A percentile compares a stretch with the other conserved stretches of the same genome.
Conservation (phyloP, 1,284 basidiomycete genomes). For the Malassezia globosa region DNA sequence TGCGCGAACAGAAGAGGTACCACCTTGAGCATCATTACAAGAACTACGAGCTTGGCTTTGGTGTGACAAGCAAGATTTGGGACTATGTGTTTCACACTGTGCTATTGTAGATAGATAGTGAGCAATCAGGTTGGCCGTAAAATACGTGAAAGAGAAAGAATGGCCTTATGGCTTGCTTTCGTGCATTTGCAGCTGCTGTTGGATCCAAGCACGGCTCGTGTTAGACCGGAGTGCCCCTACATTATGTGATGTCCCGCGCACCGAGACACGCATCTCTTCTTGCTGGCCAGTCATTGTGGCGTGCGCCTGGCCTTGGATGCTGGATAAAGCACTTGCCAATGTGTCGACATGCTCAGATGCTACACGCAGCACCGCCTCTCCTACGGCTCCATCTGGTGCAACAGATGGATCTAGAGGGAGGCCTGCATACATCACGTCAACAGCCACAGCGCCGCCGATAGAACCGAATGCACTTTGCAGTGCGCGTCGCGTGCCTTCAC, state of each 20-base stretch:
- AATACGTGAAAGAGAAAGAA: too few relatives aligned
- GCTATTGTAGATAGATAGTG: conserved; percentile 14
- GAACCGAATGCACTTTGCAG: conserved; percentile 20
- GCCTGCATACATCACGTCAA: conserved; percentile 26
- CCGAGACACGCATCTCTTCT: neutral
- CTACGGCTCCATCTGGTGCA: conserved; percentile 1
- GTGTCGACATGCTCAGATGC: conserved; percentile 8
- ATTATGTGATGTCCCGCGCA: conserved; percentile 7
- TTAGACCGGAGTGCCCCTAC: conserved; percentile 6
- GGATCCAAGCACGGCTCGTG: conserved; percentile 10
- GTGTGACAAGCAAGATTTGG: conserved; percentile 90
- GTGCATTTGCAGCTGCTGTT: neutral
- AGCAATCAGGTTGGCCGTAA: too few relatives aligned
- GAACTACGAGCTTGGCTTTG: conserved; percentile 93
- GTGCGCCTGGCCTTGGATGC: neutral
- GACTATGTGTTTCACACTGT: conserved; percentile 78
- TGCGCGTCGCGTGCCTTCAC: conserved; percentile 16
- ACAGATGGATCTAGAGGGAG: neutral
- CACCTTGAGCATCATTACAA: conserved; percentile 87
- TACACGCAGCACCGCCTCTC: conserved; percentile 10
- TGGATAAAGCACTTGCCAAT: conserved; percentile 1
- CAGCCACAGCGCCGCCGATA: conserved; percentile 21
- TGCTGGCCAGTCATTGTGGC: conserved; percentile 5
- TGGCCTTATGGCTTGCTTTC: too few relatives aligned
- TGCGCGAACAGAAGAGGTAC: conserved; percentile 88